Evolutionary conservation across 768 basidiomycete species (phyloP).

Genomic region (Udeniomyces megalosporus): DNA sequence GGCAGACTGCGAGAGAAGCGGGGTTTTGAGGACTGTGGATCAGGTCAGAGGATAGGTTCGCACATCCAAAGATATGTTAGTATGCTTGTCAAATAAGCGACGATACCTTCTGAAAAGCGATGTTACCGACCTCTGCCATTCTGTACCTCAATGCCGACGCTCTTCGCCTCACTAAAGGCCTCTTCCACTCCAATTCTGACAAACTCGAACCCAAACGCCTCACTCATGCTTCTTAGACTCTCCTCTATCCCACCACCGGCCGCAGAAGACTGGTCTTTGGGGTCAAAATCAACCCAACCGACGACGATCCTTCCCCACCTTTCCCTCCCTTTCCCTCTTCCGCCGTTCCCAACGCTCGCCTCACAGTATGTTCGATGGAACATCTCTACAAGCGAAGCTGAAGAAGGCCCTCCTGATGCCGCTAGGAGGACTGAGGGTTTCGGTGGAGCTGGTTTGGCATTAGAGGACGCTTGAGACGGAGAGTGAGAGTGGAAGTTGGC

Average conservation of each 20-base stretch:
- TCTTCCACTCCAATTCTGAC: slow-evolving; percentile 6
- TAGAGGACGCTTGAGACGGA: background rate
- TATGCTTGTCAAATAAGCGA: background rate
- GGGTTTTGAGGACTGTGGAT: slow-evolving; percentile 3
- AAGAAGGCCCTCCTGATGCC: slow-evolving; percentile 9
- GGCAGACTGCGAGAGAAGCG: background rate
- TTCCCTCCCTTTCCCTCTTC: background rate
- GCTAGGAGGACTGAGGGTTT: slow-evolving; percentile 12
- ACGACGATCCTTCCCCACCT: slow-evolving; percentile 14
- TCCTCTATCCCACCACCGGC: background rate
- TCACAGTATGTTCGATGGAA: slow-evolving; percentile 1
- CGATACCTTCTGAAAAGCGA: background rate
- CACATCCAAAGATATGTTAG: background rate
- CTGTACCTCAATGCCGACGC: background rate
- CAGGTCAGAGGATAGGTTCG: background rate
- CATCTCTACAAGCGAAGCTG: slow-evolving; percentile 8
- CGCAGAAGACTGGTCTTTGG: background rate
- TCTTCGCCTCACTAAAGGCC: background rate
- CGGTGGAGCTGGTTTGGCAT: background rate
- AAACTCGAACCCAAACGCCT: slow-evolving; percentile 3
- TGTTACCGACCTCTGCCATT: background rate
- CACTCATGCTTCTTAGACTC: background rate
- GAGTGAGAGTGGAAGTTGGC: background rate
- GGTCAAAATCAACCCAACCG: slow-evolving; percentile 12
- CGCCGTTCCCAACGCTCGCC: background rate